Conservation (phyloP, 2,329 filamentous ascomycete genomes). For the Scortechinia acanthostroma region DNA sequence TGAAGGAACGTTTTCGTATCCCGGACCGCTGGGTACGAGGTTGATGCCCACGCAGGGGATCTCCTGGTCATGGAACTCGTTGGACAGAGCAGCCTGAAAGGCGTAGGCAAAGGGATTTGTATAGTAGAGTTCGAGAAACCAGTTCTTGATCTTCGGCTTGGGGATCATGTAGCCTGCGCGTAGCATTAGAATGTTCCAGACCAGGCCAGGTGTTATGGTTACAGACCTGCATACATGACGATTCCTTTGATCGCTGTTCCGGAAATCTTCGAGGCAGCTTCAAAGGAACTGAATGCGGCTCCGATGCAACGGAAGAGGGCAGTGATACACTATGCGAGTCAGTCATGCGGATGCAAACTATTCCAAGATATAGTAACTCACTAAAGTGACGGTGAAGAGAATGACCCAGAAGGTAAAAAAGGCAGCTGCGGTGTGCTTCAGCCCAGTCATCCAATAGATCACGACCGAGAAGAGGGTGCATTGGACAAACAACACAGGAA, state of each 20-base stretch:
- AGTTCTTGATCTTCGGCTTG: conserved; percentile 52
- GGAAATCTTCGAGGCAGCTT: conserved; percentile 48
- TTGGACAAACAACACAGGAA: conserved; percentile 50
- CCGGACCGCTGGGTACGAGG: conserved; percentile 39
- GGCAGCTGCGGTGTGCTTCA: conserved; percentile 36
- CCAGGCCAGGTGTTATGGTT: no score
- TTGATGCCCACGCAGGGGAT: conserved; percentile 40
- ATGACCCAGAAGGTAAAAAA: conserved; percentile 60
- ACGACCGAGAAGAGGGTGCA: conserved; percentile 47
- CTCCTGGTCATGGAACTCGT: conserved; percentile 58
- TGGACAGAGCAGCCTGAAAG: conserved; percentile 62
- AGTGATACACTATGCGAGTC: conserved; percentile 42
- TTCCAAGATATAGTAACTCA: conserved; percentile 14
- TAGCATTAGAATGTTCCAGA: no score
- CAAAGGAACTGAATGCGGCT: conserved; percentile 30
- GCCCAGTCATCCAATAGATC: conserved; percentile 56
- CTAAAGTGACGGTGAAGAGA: conserved; percentile 39
- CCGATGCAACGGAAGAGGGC: conserved; percentile 31
- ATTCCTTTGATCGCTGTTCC: conserved; percentile 38
- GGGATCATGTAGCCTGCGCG: conserved; percentile 57
- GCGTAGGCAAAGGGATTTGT: conserved; percentile 63
- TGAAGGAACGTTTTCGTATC: conserved; percentile 27
- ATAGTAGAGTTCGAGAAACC: conserved; percentile 58
- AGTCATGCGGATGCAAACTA: not conserved
- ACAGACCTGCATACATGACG: conserved; percentile 58